Evolutionary conservation across 2,329 filamentous ascomycete species (phyloP).

Genomic region (Pezicula rhizophila): DNA sequence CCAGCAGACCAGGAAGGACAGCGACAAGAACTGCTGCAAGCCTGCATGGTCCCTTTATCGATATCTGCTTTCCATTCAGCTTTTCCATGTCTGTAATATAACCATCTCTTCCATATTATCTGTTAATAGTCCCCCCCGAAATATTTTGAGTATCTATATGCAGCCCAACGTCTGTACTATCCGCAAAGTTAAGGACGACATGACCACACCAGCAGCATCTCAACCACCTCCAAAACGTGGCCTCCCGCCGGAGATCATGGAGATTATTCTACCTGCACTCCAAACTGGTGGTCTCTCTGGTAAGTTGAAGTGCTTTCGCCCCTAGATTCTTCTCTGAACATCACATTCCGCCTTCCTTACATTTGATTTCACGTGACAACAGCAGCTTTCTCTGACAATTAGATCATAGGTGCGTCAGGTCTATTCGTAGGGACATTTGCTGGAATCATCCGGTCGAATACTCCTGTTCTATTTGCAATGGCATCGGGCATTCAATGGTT

Average conservation of each 20-base stretch:
- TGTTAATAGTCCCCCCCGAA: neutral
- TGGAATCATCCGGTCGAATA: slow-evolving; percentile 64
- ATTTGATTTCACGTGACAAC: slow-evolving; percentile 11
- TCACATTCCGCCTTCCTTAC: neutral
- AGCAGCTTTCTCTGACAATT: slow-evolving; percentile 4
- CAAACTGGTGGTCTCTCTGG: slow-evolving; percentile 56
- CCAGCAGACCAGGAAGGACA: neutral
- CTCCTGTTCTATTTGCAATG: slow-evolving; percentile 64
- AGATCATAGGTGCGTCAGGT: slow-evolving; percentile 49
- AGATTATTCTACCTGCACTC: slow-evolving; percentile 45
- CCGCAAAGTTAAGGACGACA: slow-evolving; percentile 20
- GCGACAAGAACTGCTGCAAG: too few relatives aligned
- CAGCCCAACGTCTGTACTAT: slow-evolving; percentile 19
- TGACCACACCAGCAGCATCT: slow-evolving; percentile 5
- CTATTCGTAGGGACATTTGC: slow-evolving; percentile 60
- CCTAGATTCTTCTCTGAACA: neutral
- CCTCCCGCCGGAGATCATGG: slow-evolving; percentile 37
- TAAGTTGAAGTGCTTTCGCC: slow-evolving; percentile 27
- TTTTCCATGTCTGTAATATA: too few relatives aligned
- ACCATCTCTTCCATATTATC: neutral
- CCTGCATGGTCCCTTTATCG: neutral
- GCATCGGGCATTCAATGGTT: slow-evolving; percentile 77
- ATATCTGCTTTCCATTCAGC: too few relatives aligned
- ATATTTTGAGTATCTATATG: slow-evolving; percentile 9
- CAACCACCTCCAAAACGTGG: slow-evolving; percentile 6